Evolutionary conservation across 169 alveolate species (phyloP).

Genomic region (Eimeria falciformis): DNA sequence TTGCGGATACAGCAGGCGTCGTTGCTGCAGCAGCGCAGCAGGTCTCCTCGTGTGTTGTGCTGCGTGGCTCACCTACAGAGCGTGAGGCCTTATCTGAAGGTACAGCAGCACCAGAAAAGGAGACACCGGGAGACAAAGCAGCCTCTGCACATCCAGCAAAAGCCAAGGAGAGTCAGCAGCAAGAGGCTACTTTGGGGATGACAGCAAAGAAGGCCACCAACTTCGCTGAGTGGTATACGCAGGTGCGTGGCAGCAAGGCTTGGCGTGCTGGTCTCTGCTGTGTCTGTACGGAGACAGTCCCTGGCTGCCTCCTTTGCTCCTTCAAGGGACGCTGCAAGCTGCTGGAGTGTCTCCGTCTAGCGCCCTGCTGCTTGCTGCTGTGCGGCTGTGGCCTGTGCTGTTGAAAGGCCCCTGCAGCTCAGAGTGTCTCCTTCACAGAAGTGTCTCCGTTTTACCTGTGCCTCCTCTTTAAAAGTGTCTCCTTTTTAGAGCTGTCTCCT

Average conservation of each 20-base stretch:
- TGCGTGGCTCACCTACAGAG: slow-evolving; percentile 3
- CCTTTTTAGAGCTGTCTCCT: not conserved
- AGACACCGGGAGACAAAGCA: slow-evolving; percentile 23
- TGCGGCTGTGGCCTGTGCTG: not conserved
- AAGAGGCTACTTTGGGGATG: slow-evolving; percentile 83
- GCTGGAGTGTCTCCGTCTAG: not conserved
- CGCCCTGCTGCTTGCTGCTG: too few species aligned
- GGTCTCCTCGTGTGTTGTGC: not conserved
- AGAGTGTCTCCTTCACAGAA: not conserved
- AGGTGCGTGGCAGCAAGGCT: slow-evolving; percentile 39
- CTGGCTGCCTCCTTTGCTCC: not conserved
- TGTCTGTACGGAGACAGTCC: too few species aligned
- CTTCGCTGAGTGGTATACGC: slow-evolving; percentile 92
- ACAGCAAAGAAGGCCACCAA: slow-evolving; percentile 86
- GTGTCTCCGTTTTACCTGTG: not conserved
- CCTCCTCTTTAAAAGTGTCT: not conserved
- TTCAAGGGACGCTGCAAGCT: not conserved
- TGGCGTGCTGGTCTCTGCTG: not conserved
- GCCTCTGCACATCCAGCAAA: not conserved
- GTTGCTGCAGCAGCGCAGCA: not conserved
- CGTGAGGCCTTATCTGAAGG: slow-evolving; percentile 3
- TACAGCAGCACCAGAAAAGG: slow-evolving; percentile 8
- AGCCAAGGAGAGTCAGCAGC: slow-evolving; percentile 52
- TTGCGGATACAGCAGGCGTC: not conserved
- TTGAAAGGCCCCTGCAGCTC: not conserved